Percentiles rank a stretch among this genome's conserved stretches.
Conservation (phyloP, 2,329 filamentous ascomycete genomes). For the Colletotrichum abscissum region DNA sequence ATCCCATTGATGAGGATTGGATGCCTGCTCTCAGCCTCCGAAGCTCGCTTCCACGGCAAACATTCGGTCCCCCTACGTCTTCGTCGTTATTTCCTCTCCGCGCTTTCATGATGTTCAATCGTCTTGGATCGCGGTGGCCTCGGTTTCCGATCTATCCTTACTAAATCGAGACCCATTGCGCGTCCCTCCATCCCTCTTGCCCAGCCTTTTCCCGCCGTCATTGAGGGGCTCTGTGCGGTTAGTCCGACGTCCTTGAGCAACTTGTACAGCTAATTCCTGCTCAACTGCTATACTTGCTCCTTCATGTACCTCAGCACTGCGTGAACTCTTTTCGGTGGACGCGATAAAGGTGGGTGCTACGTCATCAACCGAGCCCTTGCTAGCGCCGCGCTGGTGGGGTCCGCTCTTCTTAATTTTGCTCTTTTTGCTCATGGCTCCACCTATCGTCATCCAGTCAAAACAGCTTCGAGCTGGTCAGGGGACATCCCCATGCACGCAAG, state of each 20-base stretch:
- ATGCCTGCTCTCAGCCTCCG: neutral
- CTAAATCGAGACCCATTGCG: slow-evolving; percentile 29
- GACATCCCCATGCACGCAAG: neutral
- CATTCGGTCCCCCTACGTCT: neutral
- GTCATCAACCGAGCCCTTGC: slow-evolving; percentile 29
- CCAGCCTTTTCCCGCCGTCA: slow-evolving; percentile 30
- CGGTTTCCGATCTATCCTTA: slow-evolving; percentile 25
- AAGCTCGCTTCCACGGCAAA: slow-evolving; percentile 5
- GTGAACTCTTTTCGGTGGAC: slow-evolving; percentile 17
- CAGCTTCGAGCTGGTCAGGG: slow-evolving; percentile 6
- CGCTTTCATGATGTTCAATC: neutral
- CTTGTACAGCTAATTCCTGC: neutral
- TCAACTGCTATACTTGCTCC: slow-evolving; percentile 6
- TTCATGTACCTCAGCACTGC: slow-evolving; percentile 11
- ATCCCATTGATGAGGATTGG: slow-evolving; percentile 2
- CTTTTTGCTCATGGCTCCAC: slow-evolving; percentile 16
- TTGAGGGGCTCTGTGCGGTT: slow-evolving; percentile 13
- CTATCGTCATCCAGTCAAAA: slow-evolving; percentile 16
- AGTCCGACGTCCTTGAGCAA: slow-evolving; percentile 9
- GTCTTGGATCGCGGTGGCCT: neutral
- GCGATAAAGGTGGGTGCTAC: slow-evolving; percentile 27
- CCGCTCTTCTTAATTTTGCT: slow-evolving; percentile 20
- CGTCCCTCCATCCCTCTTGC: slow-evolving; percentile 13
- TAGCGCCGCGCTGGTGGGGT: neutral
- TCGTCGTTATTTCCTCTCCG: neutral